Percentiles rank a stretch among this genome's conserved stretches.
These are phyloP conservation scores for Plantago major DNA, from an alignment of 257 asterid genomes.

Conservation along the genomic window DNA sequence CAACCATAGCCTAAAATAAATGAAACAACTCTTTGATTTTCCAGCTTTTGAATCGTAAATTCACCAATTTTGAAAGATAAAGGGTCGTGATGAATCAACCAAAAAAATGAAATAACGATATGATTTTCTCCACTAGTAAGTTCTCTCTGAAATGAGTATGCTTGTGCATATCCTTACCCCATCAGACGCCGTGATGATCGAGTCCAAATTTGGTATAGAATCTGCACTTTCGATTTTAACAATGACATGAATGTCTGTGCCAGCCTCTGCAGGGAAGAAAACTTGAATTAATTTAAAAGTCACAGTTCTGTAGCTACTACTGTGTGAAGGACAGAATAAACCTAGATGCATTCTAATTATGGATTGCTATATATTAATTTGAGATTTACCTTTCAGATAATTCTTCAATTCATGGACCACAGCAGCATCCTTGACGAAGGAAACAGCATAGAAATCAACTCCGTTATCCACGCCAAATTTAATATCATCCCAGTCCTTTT, in stretches of 20 bases:
- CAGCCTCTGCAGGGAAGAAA: constrained; percentile 30
- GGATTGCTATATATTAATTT: background rate
- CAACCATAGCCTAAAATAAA: constrained; percentile 84
- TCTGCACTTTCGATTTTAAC: constrained; percentile 98
- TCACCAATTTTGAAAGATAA: background rate
- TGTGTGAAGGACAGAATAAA: constrained; percentile 9
- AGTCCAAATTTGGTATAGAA: constrained; percentile 63
- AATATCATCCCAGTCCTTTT: constrained; percentile 96
- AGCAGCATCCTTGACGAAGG: constrained; percentile 97
- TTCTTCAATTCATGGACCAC: constrained; percentile 94
- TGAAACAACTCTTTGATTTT: constrained; percentile 11
- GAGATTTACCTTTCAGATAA: constrained; percentile 64
- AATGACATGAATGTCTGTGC: constrained; percentile 86
- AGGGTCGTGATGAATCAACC: constrained; percentile 8
- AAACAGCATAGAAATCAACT: constrained; percentile 94
- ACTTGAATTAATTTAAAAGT: background rate
- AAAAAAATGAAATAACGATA: background rate
- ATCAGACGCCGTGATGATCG: constrained; percentile 44
- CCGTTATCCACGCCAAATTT: constrained; percentile 93
- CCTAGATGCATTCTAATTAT: background rate
- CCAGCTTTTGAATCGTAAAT: constrained; percentile 6
- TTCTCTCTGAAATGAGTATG: background rate
- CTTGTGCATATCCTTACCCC: constrained; percentile 52
- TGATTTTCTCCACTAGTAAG: no score
- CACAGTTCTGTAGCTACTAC: background rate